These are phyloP conservation scores for Tuber magnatum DNA, from an alignment of 495 filamentous ascomycete species.

Conservation along the genomic window DNA sequence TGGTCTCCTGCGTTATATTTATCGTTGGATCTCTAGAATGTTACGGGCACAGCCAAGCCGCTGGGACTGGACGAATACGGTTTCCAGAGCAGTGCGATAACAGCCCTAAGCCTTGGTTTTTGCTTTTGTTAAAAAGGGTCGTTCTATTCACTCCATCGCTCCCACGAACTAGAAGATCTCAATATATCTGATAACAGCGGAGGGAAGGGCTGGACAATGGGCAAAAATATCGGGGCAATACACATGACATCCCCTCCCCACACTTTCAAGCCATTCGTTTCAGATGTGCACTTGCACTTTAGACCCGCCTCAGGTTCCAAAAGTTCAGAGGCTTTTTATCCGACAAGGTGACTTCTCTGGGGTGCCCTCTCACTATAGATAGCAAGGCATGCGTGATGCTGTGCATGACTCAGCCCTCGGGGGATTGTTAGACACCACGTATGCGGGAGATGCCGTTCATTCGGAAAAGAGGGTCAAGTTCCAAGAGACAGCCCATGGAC, in stretches of 20 bases:
- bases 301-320: not conserved
- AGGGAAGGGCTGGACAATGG: not conserved
- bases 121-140: not conserved
- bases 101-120: not conserved
- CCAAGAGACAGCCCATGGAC: not conserved
- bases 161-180: not conserved
- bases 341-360: not conserved
- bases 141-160: not conserved
- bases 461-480: not conserved
- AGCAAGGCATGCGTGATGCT: not conserved
- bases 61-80: not conserved
- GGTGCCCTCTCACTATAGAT: not conserved
- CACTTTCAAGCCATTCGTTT: not conserved
- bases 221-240: not conserved
- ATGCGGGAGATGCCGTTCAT: not conserved
- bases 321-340: not conserved
- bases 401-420: not conserved
- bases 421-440: not conserved
- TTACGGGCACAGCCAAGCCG: not conserved
- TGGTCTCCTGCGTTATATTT: not conserved
- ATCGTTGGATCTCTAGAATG: not conserved
- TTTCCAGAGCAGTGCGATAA: not conserved
- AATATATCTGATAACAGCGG: not conserved
- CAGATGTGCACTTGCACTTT: slow-evolving; percentile 4
- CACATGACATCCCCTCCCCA: slow-evolving; percentile 1